Evolutionary conservation across 495 filamentous ascomycete species (phyloP), one percentile per base, ranked within the genome.

Genomic region (Aspergillus sparsus): DNA sequence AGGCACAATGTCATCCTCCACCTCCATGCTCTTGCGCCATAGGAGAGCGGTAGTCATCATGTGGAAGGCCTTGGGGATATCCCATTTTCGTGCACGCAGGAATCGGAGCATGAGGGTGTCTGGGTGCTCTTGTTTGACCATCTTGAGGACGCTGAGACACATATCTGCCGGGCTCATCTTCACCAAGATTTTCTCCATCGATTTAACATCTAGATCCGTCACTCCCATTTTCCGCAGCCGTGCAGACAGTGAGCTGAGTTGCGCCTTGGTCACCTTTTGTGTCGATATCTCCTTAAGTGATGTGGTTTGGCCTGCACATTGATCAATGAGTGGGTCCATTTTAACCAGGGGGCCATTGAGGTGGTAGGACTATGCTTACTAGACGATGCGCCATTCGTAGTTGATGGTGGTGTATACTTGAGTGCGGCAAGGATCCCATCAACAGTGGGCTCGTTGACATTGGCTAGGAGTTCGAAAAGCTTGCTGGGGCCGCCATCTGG

Each of bases 71-170:
- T 89, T 91, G 49, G 96, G 88, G 31, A 96, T 84, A 69, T 98
- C 89, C 94, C 94, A 98, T 74, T 97, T 98, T 35, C 94, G 83
- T 9, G 94, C 94, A 49, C 94, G 83, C 53, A 98, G 78, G 74
- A 97, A 98, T 18, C 94, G 86, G 49, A 98, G 78, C 9, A 97
- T 78, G n/a, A 98, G 79, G 6, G 83, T 87, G 71, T 98, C 94
- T 1, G 93, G 94, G 71, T 97, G 82, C 68, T 98, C 94, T 63
- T 91, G 89, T 78, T 98, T 98, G 44, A 93, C 85, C 93, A 98
- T 97, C 56, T 80, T 83, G 93, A 94, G 98, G 72, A 97, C 90
- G 3, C 91, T 87, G 4, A 82, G 77, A 27, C 94, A 83, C 63
- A 98, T 83, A 51, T 88, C 81, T 60, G 92, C 90, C 5, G 93